Conservation (phyloP, 1,284 basidiomycete species). For the Sanghuangporus weigelae region DNA sequence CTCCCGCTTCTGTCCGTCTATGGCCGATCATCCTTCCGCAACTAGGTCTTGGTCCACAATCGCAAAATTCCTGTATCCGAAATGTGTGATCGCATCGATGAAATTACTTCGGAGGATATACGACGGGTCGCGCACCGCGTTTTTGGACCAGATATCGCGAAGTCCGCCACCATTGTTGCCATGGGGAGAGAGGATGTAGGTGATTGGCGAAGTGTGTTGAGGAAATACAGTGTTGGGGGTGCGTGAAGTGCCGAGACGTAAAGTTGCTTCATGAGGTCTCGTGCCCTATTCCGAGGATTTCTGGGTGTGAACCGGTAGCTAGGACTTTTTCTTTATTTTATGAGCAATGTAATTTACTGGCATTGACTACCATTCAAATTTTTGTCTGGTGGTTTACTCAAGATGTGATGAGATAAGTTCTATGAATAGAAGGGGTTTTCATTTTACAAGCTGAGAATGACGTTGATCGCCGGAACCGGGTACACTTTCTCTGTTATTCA, state of each 20-base stretch:
- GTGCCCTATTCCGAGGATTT: background rate
- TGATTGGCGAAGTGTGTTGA: constrained; percentile 52
- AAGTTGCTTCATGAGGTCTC: background rate
- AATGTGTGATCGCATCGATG: constrained; percentile 90
- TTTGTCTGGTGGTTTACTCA: no score
- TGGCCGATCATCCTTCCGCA: constrained; percentile 2
- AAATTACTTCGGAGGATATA: constrained; percentile 68
- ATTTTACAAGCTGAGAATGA: no score
- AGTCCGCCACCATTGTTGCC: constrained; percentile 62
- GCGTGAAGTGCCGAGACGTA: constrained; percentile 3
- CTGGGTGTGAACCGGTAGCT: background rate
- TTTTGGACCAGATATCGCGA: constrained; percentile 57
- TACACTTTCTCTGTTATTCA: no score
- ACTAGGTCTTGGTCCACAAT: constrained; percentile 85
- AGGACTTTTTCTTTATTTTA: background rate
- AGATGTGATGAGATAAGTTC: no score
- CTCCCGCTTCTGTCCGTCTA: background rate
- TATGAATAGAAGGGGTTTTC: no score
- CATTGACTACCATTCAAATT: no score
- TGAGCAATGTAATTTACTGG: no score
- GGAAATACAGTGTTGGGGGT: constrained; percentile 60
- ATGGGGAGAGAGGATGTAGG: constrained; percentile 72
- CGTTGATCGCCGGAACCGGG: no score
- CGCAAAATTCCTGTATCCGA: constrained; percentile 85
- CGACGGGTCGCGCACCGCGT: constrained; percentile 70